These are phyloP conservation scores for Symmetrospora coprosmae DNA, from an alignment of 768 basidiomycete genomes.

Conservation along the genomic window DNA sequence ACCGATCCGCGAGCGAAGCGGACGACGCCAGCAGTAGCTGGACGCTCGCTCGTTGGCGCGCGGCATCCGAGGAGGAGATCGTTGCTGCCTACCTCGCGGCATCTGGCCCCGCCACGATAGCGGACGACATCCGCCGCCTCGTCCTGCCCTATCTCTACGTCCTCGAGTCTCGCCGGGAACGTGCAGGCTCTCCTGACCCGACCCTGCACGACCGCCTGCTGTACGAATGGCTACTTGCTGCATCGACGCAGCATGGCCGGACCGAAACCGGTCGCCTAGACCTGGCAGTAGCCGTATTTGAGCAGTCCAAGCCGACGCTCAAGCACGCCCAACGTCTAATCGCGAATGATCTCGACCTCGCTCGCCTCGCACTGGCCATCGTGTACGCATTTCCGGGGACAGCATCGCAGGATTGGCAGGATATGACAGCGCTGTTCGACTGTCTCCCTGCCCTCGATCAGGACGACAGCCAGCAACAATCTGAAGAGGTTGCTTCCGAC, in stretches of 20 bases:
- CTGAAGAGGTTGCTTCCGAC: not conserved
- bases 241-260: constrained; percentile 37
- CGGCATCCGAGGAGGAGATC: constrained; percentile 51
- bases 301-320: constrained; percentile 80
- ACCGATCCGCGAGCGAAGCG: constrained; percentile 37
- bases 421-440: constrained; percentile 85
- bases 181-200: constrained; percentile 53
- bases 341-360: constrained; percentile 67
- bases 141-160: constrained; percentile 89
- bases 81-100: constrained; percentile 61
- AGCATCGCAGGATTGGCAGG: constrained; percentile 52
- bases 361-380: constrained; percentile 68
- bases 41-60: constrained; percentile 60
- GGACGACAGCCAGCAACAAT: constrained; percentile 35
- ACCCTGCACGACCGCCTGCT: constrained; percentile 39
- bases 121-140: constrained; percentile 55
- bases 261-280: constrained; percentile 61
- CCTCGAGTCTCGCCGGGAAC: constrained; percentile 73
- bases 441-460: constrained; percentile 92
- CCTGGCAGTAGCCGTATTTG: constrained; percentile 61
- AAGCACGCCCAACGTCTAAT: constrained; percentile 57
- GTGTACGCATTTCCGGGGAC: constrained; percentile 52
- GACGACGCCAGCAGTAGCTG: constrained; percentile 43
- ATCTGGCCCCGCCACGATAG: constrained; percentile 54
- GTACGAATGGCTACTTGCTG: constrained; percentile 26